A percentile compares a stretch with the other conserved stretches of the same genome.
These are phyloP conservation scores for Candida ulmi DNA, from an alignment of 805 yeast genomes.

Conservation along the genomic window DNA sequence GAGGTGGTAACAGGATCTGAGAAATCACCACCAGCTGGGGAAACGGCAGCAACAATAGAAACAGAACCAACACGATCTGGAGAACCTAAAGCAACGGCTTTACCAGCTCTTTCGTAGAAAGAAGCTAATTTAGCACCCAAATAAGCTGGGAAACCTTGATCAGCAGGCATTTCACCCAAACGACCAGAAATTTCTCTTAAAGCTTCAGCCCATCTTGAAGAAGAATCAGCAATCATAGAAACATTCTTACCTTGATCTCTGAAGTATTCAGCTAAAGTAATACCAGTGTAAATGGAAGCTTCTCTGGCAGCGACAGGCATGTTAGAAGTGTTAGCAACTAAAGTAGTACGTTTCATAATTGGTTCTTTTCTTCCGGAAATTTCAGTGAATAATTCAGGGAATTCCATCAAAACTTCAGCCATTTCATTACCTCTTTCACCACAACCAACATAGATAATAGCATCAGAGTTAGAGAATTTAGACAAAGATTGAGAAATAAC, in stretches of 20 bases:
- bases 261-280: conserved; percentile 97
- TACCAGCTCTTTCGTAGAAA: conserved; percentile 99
- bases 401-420: conserved; percentile 99
- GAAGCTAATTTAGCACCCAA: conserved; percentile 98
- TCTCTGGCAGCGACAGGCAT: conserved; percentile 99
- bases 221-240: conserved; percentile 99
- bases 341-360: conserved; percentile 98
- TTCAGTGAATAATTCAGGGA: conserved; percentile 95
- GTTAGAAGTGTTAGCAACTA: conserved; percentile 97
- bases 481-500: conserved; percentile 97
- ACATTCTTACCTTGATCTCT: conserved; percentile 99
- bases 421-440: conserved; percentile 99
- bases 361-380: conserved; percentile 93
- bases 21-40: conserved; percentile 99
- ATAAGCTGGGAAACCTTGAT: conserved; percentile 99
- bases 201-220: conserved; percentile 99
- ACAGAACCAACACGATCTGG: conserved; percentile 97
- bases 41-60: conserved; percentile 99
- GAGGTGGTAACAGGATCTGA: conserved; percentile 99
- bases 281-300: conserved; percentile 98
- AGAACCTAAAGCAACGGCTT: conserved; percentile 89
- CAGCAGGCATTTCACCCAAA: conserved; percentile 99
- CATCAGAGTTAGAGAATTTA: conserved; percentile 95
- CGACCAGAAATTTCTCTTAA: conserved; percentile 99
- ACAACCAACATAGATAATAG: conserved; percentile 90